Evolutionary conservation across 2,329 filamentous ascomycete species (phyloP).

Genomic region (Aspergillus ochraceus): DNA sequence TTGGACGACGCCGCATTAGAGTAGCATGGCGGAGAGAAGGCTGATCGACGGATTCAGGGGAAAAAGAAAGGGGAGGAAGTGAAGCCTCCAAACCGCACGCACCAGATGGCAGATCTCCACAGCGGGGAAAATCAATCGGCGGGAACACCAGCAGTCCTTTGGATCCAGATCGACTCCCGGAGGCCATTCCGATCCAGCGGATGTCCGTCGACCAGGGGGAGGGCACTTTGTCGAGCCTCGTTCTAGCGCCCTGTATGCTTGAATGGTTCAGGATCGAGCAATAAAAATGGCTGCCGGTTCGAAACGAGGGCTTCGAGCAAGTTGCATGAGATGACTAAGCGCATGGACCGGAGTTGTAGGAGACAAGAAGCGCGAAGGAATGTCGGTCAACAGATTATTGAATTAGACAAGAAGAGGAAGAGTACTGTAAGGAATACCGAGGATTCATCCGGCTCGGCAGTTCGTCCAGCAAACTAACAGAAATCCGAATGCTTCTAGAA

Average conservation of each 20-base stretch:
- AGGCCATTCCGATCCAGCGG: background rate
- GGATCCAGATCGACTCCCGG: background rate
- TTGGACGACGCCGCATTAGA: background rate
- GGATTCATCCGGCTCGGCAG: background rate
- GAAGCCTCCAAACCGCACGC: background rate
- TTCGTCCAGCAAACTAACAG: background rate
- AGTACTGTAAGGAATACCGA: too few relatives aligned
- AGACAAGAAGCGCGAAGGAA: too few relatives aligned
- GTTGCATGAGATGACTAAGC: background rate
- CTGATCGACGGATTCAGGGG: slow-evolving; percentile 7
- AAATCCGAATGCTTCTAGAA: background rate
- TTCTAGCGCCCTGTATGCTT: background rate
- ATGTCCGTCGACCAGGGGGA: background rate
- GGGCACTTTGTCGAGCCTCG: background rate
- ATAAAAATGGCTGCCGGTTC: background rate
- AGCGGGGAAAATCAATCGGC: slow-evolving; percentile 11
- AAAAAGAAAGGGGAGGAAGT: slow-evolving; percentile 12
- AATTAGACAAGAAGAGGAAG: too few relatives aligned
- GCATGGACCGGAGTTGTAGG: too few relatives aligned
- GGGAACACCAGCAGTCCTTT: background rate
- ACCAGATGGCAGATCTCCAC: slow-evolving; percentile 11
- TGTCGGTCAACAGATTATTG: too few relatives aligned
- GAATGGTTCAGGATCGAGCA: background rate
- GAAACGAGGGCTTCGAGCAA: background rate
- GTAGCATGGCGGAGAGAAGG: background rate